A percentile compares a stretch with the other conserved stretches of the same genome.
Conservation (phyloP, 169 alveolate genomes). For the Toxoplasma gondii region DNA sequence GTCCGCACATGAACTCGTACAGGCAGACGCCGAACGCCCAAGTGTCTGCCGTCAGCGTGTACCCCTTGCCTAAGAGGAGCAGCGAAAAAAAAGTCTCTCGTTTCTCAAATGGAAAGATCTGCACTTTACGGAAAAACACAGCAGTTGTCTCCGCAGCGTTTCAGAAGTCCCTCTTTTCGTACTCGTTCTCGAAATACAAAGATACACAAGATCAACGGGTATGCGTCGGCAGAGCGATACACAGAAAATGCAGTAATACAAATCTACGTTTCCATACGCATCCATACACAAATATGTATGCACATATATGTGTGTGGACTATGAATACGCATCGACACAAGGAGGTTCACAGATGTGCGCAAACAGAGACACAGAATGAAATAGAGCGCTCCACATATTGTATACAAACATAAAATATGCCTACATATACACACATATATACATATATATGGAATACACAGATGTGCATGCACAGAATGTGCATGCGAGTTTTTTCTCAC, state of each 20-base stretch:
- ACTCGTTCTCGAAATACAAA: not conserved
- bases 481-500: constrained; percentile 59
- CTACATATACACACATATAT: not conserved
- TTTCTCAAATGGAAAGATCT: not conserved
- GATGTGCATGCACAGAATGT: not conserved
- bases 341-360: too few species aligned
- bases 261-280: not conserved
- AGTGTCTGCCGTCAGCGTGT: constrained; percentile 95
- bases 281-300: not conserved
- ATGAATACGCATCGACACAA: too few species aligned
- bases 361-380: too few species aligned
- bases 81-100: not conserved
- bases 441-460: not conserved
- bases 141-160: too few species aligned
- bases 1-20: constrained; percentile 98
- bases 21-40: constrained; percentile 99
- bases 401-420: too few species aligned
- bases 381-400: too few species aligned
- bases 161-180: too few species aligned
- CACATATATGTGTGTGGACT: not conserved
- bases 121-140: not conserved
- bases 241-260: not conserved
- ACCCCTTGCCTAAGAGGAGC: constrained; percentile 92
- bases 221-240: not conserved
- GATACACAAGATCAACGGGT: not conserved